Conservation (phyloP, 2,329 filamentous ascomycete species). For the Sphaerulina populicola region DNA sequence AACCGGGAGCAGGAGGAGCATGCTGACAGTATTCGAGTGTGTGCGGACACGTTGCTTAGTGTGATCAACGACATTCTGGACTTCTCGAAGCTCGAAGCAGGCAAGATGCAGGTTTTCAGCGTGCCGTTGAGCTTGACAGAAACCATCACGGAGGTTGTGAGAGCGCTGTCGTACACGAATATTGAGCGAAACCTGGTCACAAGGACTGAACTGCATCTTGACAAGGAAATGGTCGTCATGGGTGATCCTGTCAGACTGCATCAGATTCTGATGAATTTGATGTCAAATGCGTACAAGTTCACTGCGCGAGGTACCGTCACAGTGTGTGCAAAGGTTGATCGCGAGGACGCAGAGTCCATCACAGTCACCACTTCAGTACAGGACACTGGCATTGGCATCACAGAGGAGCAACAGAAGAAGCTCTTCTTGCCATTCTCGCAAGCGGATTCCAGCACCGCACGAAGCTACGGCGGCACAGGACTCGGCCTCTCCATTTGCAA, state of each 20-base stretch:
- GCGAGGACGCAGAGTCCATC: slow-evolving; percentile 61
- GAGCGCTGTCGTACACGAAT: slow-evolving; percentile 56
- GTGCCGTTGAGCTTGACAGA: slow-evolving; percentile 46
- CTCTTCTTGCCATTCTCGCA: slow-evolving; percentile 90
- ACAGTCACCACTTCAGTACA: slow-evolving; percentile 76
- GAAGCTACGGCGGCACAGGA: slow-evolving; percentile 86
- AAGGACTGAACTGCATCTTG: slow-evolving; percentile 48
- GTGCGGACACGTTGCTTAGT: slow-evolving; percentile 48
- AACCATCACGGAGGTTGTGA: slow-evolving; percentile 56
- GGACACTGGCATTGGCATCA: slow-evolving; percentile 88
- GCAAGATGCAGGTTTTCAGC: slow-evolving; percentile 53
- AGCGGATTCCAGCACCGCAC: slow-evolving; percentile 79
- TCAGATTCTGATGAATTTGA: slow-evolving; percentile 62
- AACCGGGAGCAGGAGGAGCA: slow-evolving; percentile 54
- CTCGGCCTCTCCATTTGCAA: slow-evolving; percentile 91
- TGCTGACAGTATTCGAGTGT: slow-evolving; percentile 57
- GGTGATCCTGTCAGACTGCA: slow-evolving; percentile 46
- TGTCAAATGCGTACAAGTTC: slow-evolving; percentile 91
- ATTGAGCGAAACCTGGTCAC: slow-evolving; percentile 53
- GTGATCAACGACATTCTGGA: slow-evolving; percentile 49
- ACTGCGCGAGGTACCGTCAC: slow-evolving; percentile 80
- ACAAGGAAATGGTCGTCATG: slow-evolving; percentile 47
- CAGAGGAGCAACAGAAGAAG: slow-evolving; percentile 70
- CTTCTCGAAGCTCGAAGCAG: slow-evolving; percentile 47
- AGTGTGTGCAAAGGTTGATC: slow-evolving; percentile 65